phyloP scores from a whole-genome alignment of 176 grass and related monocot genomes.

The Cenchrus fungigraminus region DNA sequence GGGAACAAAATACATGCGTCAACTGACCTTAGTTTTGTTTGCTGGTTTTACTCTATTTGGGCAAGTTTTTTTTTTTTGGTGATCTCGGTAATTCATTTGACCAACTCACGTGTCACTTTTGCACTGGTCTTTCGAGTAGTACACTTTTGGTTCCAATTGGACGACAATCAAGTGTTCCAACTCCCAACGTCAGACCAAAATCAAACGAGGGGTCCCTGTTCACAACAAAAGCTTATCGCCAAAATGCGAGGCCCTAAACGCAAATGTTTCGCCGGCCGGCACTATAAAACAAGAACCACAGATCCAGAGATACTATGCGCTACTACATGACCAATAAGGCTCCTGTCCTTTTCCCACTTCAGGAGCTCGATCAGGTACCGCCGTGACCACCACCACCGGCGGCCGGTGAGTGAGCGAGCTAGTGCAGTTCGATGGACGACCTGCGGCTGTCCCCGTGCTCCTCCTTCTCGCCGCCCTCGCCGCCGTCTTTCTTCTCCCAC shows the following conservation, averaged over 20 bases:
- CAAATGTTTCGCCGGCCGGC: neutral
- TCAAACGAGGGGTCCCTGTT: neutral
- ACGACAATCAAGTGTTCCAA: neutral
- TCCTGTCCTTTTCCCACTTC: neutral
- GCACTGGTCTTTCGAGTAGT: neutral
- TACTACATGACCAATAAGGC: too few relatives aligned
- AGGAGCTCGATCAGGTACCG: neutral
- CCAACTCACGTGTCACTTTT: neutral
- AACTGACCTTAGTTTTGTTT: neutral
- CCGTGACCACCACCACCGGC: neutral
- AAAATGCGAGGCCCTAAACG: neutral
- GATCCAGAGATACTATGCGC: neutral
- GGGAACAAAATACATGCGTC: neutral
- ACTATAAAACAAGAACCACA: slow-evolving; percentile 27
- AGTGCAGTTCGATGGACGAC: slow-evolving; percentile 33
- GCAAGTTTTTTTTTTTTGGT: neutral
- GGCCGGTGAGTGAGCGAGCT: too few relatives aligned
- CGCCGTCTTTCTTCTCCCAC: slow-evolving; percentile 41
- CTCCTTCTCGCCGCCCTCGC: slow-evolving; percentile 37
- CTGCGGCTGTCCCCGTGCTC: slow-evolving; percentile 39
- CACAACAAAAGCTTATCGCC: neutral
- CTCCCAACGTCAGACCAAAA: neutral
- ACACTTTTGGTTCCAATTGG: neutral
- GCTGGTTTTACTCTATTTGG: neutral
- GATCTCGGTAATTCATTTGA: neutral